Conservation (phyloP, 345 rosid species). For the Ailanthus altissimus region DNA sequence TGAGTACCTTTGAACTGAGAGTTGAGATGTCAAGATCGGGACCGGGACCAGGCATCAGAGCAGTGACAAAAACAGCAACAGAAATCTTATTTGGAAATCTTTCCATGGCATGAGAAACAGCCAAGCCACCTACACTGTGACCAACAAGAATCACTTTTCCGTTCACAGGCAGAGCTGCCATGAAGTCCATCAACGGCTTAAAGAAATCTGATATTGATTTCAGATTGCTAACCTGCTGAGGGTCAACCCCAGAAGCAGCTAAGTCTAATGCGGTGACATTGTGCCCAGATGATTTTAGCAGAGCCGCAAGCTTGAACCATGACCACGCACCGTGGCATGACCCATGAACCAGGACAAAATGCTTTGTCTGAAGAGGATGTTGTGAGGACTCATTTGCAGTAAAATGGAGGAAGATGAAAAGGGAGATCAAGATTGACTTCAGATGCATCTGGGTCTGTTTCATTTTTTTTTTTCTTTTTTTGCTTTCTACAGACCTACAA, state of each 20-base stretch:
- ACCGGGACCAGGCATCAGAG: conserved; percentile 47
- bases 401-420: conserved; percentile 19
- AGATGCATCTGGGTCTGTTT: not conserved
- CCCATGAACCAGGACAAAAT: conserved; percentile 47
- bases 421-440: not conserved
- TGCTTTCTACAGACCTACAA: not conserved
- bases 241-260: conserved; percentile 43
- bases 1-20: conserved; percentile 32
- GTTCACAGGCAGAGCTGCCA: conserved; percentile 23
- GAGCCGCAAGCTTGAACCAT: conserved; percentile 36
- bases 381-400: not conserved
- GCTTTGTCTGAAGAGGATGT: conserved; percentile 11
- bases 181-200: conserved; percentile 36
- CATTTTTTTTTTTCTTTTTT: not conserved
- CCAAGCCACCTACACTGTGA: conserved; percentile 45
- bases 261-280: conserved; percentile 39
- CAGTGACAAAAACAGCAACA: conserved; percentile 36
- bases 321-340: conserved; percentile 48
- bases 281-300: conserved; percentile 34
- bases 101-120: conserved; percentile 43
- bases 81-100: conserved; percentile 31
- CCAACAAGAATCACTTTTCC: conserved; percentile 45
- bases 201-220: conserved; percentile 31
- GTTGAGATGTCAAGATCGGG: conserved; percentile 37
- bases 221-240: conserved; percentile 23